These are phyloP conservation scores for Priceomyces carsonii DNA, from an alignment of 805 yeast species.

Conservation along the genomic window DNA sequence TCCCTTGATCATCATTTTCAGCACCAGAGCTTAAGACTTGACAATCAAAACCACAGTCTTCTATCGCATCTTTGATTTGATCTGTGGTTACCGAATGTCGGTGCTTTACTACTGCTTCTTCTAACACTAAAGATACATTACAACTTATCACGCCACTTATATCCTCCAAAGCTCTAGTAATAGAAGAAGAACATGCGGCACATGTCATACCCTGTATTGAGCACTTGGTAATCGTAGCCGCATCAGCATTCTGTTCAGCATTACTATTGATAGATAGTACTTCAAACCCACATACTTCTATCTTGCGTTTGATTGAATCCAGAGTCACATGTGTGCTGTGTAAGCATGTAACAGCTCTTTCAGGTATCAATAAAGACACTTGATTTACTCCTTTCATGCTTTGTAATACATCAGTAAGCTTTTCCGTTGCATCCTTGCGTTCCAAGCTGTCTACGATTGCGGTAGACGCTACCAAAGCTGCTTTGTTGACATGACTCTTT, in stretches of 20 bases:
- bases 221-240: slow-evolving; percentile 2
- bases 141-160: slow-evolving; percentile 54
- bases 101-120: slow-evolving; percentile 64
- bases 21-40: slow-evolving; percentile 5
- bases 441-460: not conserved
- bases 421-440: not conserved
- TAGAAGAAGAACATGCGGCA: slow-evolving; percentile 72
- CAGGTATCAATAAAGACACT: slow-evolving; percentile 72
- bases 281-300: slow-evolving; percentile 63
- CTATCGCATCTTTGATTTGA: slow-evolving; percentile 54
- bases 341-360: slow-evolving; percentile 56
- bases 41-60: slow-evolving; percentile 52
- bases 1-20: not conserved
- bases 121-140: slow-evolving; percentile 74
- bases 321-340: slow-evolving; percentile 35
- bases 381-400: slow-evolving; percentile 48
- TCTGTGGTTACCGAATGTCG: slow-evolving; percentile 30
- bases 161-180: slow-evolving; percentile 53
- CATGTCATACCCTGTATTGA: slow-evolving; percentile 78
- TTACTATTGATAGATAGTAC: slow-evolving; percentile 8
- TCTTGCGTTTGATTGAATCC: slow-evolving; percentile 16
- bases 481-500: not conserved
- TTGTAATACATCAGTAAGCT: slow-evolving; percentile 43
- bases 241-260: not conserved
- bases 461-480: not conserved